Evolutionary conservation across 2,329 filamentous ascomycete genomes (phyloP).

Genomic region (Scolecobasidium constrictum): DNA sequence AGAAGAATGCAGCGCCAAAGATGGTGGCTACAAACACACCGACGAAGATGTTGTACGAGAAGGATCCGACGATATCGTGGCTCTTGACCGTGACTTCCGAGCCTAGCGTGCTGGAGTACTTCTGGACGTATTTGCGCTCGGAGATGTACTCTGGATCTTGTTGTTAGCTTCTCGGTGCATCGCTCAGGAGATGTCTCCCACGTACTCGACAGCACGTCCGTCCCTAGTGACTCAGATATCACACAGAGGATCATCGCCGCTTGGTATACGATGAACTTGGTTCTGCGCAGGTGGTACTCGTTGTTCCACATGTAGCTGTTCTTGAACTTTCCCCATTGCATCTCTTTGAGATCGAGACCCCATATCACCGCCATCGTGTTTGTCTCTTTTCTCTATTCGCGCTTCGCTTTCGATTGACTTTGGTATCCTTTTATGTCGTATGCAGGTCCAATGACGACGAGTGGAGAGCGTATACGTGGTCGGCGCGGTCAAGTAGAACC

Average conservation of each 20-base stretch:
- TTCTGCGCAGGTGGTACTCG: slow-evolving; percentile 43
- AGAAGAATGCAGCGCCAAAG: slow-evolving; percentile 50
- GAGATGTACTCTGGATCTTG: not conserved
- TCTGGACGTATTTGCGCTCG: slow-evolving; percentile 21
- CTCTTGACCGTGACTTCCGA: slow-evolving; percentile 37
- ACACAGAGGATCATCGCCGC: slow-evolving; percentile 48
- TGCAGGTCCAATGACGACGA: no score
- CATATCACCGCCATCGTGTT: slow-evolving; percentile 38
- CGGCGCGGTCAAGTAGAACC: no score
- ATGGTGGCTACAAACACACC: slow-evolving; percentile 47
- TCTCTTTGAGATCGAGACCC: slow-evolving; percentile 46
- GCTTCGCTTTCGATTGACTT: no score
- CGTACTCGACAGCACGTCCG: slow-evolving; percentile 42
- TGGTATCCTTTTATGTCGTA: no score
- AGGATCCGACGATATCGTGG: slow-evolving; percentile 44
- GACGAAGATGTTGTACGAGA: slow-evolving; percentile 48
- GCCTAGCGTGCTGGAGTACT: slow-evolving; percentile 30
- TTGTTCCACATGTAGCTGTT: slow-evolving; percentile 47
- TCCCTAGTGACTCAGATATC: slow-evolving; percentile 45
- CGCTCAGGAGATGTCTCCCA: not conserved
- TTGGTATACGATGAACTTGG: slow-evolving; percentile 51
- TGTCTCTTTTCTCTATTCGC: not conserved
- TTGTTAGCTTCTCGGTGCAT: not conserved
- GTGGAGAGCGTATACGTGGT: no score
- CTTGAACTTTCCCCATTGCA: slow-evolving; percentile 49